Base-by-base conservation (phyloP, 495 filamentous ascomycete genomes). In the Penicillium bovifimosum region DNA sequence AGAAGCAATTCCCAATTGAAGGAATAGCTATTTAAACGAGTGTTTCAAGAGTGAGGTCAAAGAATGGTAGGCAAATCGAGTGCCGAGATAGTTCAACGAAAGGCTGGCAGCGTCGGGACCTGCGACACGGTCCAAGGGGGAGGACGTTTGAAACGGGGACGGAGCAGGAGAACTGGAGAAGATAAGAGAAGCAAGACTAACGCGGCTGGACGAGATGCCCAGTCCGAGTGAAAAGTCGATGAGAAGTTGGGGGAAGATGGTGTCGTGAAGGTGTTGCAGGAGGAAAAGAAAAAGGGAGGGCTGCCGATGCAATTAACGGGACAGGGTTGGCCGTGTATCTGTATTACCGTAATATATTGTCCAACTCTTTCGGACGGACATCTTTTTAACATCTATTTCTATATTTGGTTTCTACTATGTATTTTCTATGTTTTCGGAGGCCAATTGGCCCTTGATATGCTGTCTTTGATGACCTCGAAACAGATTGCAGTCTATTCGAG, bases 61-160 rank as follows among this genome's bases (percentile, higher is more conserved):
- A 28, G 62, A 65, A 55, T 58, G 62, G 40, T 60, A 60, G 62
- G 62, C 62, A 65, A 44, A 43, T 62, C 41, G 52, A 52, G 55
- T 63, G 57, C 62, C 62, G 54, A 55, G 41, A 57, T 20, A 16
- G 16, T 47, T 54, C 55, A 66, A 64, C 59, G 66, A 69, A 61
- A 65, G 66, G 59, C 59, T 59, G 66, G 66, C 50, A 61, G 65
- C 63, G 66, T 68, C 66, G 66, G 58, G 64, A 61, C 64, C 66
- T 42, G 66, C 66, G 66, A 69, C 66, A 67, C 66, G 55, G 62
- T 61, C 48, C 42, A 58, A 60, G 40, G 32, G 60, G 52, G 28
- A 40, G 36, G 43, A 42, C 34, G 35, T 24, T 20, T 32, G 46
- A 18, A 41, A 52, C 9, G 47, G 41, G 36, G 50, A 44, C 20